Conservation (phyloP, 2,329 filamentous ascomycete species). For the Cladosporium halotolerans region DNA sequence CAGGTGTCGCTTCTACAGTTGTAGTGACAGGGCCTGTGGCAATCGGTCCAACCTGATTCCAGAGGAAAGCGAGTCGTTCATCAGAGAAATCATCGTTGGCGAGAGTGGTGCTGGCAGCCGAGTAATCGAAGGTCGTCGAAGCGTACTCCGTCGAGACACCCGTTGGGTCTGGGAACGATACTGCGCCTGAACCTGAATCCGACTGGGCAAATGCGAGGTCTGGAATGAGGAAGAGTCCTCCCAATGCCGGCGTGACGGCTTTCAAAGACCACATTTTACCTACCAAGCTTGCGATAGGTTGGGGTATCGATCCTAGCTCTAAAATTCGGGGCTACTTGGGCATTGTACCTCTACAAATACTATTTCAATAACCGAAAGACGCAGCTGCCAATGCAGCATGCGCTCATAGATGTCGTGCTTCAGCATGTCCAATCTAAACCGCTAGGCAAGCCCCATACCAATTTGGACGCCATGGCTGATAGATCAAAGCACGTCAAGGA, state of each 20-base stretch:
- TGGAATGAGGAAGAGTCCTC: background rate
- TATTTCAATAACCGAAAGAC: background rate
- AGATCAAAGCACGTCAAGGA: background rate
- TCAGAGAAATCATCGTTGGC: conserved; percentile 42
- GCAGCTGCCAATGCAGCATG: conserved; percentile 1
- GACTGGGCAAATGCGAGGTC: background rate
- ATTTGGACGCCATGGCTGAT: background rate
- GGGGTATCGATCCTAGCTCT: background rate
- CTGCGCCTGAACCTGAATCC: background rate
- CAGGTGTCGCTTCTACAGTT: conserved; percentile 27
- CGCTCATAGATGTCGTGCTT: background rate
- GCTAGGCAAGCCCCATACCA: background rate
- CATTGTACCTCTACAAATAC: background rate
- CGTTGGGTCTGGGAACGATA: conserved; percentile 28
- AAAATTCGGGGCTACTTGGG: background rate
- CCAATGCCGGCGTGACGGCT: background rate
- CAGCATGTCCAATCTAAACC: background rate
- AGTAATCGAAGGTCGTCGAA: conserved; percentile 36
- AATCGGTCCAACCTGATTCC: conserved; percentile 26
- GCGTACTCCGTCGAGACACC: conserved; percentile 26
- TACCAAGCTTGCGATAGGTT: background rate
- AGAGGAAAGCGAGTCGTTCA: conserved; percentile 38
- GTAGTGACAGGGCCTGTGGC: conserved; percentile 21
- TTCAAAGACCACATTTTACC: background rate
- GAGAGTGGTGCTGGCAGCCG: conserved; percentile 38